Conservation (phyloP, 768 basidiomycete species). For the Tricholoma sp. region DNA sequence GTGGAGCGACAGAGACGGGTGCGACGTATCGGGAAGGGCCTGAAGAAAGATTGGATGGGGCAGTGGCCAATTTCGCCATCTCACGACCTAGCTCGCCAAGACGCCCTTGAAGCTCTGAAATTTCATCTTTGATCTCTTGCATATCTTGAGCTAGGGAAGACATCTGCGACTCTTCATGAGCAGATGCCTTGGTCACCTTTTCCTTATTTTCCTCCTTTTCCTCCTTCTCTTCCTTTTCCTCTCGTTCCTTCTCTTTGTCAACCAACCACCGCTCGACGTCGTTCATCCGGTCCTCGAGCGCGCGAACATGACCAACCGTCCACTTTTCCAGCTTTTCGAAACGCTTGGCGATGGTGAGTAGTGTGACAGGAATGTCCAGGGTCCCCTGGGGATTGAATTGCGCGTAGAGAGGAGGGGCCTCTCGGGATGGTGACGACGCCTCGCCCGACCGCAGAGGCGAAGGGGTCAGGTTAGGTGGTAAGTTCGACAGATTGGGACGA, state of each 20-base stretch:
- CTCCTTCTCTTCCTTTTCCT: constrained; percentile 20
- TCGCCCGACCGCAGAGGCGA: constrained; percentile 55
- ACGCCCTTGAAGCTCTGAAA: constrained; percentile 69
- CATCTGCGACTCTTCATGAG: constrained; percentile 13
- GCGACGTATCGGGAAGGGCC: constrained; percentile 45
- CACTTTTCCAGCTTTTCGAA: constrained; percentile 90
- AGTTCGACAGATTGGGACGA: constrained; percentile 41
- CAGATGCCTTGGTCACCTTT: not conserved
- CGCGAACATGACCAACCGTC: constrained; percentile 85
- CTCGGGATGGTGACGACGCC: constrained; percentile 47
- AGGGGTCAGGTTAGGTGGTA: constrained; percentile 55
- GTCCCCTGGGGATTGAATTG: constrained; percentile 69
- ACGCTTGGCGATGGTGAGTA: constrained; percentile 69
- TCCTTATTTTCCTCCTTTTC: constrained; percentile 1
- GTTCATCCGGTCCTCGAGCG: constrained; percentile 86
- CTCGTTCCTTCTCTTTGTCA: constrained; percentile 72
- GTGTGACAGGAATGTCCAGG: constrained; percentile 68
- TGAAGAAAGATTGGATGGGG: constrained; percentile 44
- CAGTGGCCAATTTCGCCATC: constrained; percentile 66
- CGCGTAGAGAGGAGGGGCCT: constrained; percentile 69
- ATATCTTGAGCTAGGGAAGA: constrained; percentile 36
- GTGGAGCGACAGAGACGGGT: constrained; percentile 39
- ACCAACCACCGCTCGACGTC: constrained; percentile 90
- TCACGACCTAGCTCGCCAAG: constrained; percentile 73
- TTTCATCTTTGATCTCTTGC: constrained; percentile 56